Conservation (phyloP, 1,284 basidiomycete genomes). For the Leucoagaricus sp. region DNA sequence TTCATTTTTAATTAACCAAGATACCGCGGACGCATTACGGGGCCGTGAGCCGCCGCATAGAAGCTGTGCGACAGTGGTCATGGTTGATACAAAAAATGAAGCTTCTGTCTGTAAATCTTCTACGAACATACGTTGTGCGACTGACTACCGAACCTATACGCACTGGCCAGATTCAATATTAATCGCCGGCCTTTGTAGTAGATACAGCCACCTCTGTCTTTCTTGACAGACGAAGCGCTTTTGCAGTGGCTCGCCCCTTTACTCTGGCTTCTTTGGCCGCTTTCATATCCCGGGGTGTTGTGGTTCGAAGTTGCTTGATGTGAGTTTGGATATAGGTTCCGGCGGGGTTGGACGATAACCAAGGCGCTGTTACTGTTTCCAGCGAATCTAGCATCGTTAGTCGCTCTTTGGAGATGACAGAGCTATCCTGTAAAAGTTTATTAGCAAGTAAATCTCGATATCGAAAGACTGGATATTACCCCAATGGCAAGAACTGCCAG, state of each 20-base stretch:
- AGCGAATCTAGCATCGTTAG: constrained; percentile 24
- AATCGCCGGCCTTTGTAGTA: background rate
- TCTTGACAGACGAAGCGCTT: constrained; percentile 21
- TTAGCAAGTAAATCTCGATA: background rate
- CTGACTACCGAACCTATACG: no score
- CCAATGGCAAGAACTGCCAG: constrained; percentile 69
- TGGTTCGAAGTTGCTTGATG: constrained; percentile 85
- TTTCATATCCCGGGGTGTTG: constrained; percentile 78
- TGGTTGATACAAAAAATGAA: no score
- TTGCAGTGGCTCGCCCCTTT: constrained; percentile 56
- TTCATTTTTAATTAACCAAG: no score
- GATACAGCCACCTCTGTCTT: background rate
- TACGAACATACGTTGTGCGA: no score
- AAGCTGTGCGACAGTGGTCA: no score
- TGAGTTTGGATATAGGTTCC: constrained; percentile 66
- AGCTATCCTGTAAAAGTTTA: background rate
- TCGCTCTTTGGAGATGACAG: background rate
- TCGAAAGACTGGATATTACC: constrained; percentile 31
- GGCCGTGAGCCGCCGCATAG: no score
- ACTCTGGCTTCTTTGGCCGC: constrained; percentile 65
- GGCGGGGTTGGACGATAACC: constrained; percentile 44
- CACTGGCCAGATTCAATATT: no score
- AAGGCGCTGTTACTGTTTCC: constrained; percentile 59
- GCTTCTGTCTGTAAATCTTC: no score
- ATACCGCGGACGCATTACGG: no score